Evolutionary conservation across 1,139 yeast species (phyloP), one percentile per base, ranked within the genome.

Genomic region (Kodamaea suecica): DNA sequence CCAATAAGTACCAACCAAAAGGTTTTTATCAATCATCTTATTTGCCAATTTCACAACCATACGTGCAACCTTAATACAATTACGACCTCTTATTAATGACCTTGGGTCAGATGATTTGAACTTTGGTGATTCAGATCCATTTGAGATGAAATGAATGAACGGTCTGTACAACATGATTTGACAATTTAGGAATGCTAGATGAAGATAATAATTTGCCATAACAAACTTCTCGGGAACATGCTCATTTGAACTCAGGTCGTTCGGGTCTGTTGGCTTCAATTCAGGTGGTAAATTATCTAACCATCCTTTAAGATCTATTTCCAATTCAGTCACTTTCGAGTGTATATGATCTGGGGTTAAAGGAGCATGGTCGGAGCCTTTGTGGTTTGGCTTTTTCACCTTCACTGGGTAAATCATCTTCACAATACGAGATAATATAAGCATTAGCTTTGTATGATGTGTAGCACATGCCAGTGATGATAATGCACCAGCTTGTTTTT

Each of bases 1-100:
- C 96, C 96, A 87, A 56, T 88, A 88, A 2, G 95, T 85, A 1
- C 96, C 96, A 42, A 84, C 78, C 37, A 88, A 66, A 52, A 86
- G 70, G 41, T 83, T 73, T 42, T 80, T 79, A 43, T 78, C 77
- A 42, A 84, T 78, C 85, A 88, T 78, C 47, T 84, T 92, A 53
- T 84, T 81, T 0, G 95, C 92, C 40, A 87, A 59, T 47, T 84
- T 82, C 11, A 88, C 90, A 20, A 84, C 95, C 47, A 84, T 76
- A 45, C 95, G 68, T 0, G 96, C 92, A 4, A 86, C 92, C 45
- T 81, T 80, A 34, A 87, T 84, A 57, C 95, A 87, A 52, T 85
- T 86, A 47, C 84, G 73, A 0, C 95, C 95, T 47, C 92, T 72
- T 30, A 82, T 83, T 29, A 70, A 55, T 2, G 74, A 66, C 39